These are phyloP conservation scores for Ceratobasidium sp. DNA, from an alignment of 1,284 basidiomycete species.

Conservation along the genomic window DNA sequence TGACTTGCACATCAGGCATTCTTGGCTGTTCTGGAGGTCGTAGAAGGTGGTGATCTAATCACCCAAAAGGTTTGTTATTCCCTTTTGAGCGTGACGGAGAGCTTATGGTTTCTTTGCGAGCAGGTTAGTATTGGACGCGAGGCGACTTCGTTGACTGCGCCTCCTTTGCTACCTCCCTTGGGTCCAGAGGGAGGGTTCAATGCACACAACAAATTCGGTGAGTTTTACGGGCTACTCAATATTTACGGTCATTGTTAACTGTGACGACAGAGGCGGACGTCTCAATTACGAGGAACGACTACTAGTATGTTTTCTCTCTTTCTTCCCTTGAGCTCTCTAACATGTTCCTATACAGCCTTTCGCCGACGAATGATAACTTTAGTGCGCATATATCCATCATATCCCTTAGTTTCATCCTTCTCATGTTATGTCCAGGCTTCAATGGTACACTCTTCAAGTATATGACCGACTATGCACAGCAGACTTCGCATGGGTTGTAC, in stretches of 20 bases:
- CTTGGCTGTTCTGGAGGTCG: background rate
- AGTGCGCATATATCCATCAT: conserved; percentile 16
- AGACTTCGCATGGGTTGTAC: background rate
- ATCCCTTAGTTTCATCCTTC: background rate
- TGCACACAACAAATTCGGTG: conserved; percentile 6
- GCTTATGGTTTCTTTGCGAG: background rate
- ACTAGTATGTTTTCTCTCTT: background rate
- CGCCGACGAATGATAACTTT: conserved; percentile 9
- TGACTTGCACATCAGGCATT: background rate
- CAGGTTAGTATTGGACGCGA: conserved; percentile 8
- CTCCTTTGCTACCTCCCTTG: background rate
- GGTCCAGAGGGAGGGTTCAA: background rate
- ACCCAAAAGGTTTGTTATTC: background rate
- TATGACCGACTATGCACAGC: background rate
- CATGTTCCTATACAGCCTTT: background rate
- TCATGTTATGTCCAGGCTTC: background rate
- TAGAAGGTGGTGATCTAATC: background rate
- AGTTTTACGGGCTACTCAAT: background rate
- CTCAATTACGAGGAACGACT: background rate
- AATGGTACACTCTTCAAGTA: conserved; percentile 3
- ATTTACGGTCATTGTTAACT: no score
- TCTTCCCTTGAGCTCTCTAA: background rate
- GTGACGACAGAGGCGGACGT: background rate
- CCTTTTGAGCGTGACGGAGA: no score
- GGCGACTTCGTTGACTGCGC: background rate